Percentiles rank a stretch among this genome's conserved stretches.
These are phyloP conservation scores for Juncus inflexus DNA, from an alignment of 176 grass and related monocot genomes.

Conservation along the genomic window DNA sequence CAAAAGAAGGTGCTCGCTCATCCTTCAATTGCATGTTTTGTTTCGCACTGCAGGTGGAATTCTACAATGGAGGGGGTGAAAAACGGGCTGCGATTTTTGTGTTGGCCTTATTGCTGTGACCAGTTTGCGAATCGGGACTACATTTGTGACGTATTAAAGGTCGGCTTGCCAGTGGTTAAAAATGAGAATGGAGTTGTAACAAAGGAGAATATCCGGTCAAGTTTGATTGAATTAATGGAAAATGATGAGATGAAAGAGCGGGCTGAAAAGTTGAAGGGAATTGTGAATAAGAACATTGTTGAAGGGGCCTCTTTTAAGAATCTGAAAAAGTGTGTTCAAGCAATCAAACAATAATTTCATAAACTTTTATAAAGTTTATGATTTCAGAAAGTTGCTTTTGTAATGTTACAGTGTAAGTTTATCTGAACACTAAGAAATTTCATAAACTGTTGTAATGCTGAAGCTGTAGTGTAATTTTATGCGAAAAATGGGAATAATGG, in stretches of 20 bases:
- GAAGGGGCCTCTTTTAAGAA: neutral
- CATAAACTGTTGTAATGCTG: too few relatives aligned
- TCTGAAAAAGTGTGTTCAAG: neutral
- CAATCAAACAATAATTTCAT: neutral
- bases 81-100: too few relatives aligned
- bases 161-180: slow-evolving; percentile 2
- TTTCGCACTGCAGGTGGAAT: neutral
- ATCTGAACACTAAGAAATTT: too few relatives aligned
- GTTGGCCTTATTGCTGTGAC: slow-evolving; percentile 40
- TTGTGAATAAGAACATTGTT: too few relatives aligned
- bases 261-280: too few relatives aligned
- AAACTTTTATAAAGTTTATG: too few relatives aligned
- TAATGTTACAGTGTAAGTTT: too few relatives aligned
- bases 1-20: slow-evolving; percentile 30
- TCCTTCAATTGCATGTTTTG: slow-evolving; percentile 42
- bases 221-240: neutral
- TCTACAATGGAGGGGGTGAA: too few relatives aligned
- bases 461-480: too few relatives aligned
- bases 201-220: slow-evolving; percentile 18
- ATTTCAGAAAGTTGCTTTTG: too few relatives aligned
- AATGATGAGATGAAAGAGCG: neutral
- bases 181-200: slow-evolving; percentile 33
- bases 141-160: slow-evolving; percentile 10
- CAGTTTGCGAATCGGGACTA: slow-evolving; percentile 41
- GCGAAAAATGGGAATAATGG: too few relatives aligned